Evolutionary conservation across 495 filamentous ascomycete species (phyloP), one percentile per base, ranked within the genome.

Genomic region (Talaromyces wortmannii): DNA sequence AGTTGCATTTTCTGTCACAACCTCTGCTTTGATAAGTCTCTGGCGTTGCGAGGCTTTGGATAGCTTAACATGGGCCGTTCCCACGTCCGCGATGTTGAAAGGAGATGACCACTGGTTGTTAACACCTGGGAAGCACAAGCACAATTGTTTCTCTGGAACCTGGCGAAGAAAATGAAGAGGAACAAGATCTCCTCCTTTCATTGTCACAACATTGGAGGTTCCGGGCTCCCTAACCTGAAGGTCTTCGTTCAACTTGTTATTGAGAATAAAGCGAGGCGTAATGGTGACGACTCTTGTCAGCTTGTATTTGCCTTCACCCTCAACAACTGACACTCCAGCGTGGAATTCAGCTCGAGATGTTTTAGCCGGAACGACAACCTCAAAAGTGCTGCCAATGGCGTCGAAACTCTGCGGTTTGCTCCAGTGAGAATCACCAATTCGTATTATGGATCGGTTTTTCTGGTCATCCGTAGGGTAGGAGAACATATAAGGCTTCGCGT

Each of bases 101-200:
- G 94, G 91, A 6, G 95, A 92, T 23, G 95, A 96, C 95, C 95
- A 98, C 67, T 92, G 88, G 68, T 97, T 95, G 76, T 95, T 96
- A 42, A 95, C 82, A 0, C 94, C 95, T 0, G 94, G 89, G 71
- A 92, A 97, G 71, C 92, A 95, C 8, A 98, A 72, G 50, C 88
- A 92, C 15, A 98, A 77, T 68, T 97, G 94, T 67, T 97, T 96
- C 50, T 86, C 82, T 5, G 81, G 77, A 10, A 80, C 79, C 61
- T 86, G 84, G 48, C 91, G 87, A 50, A 97, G 75, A 75, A 90
- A 97, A 57, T 95, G 85, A 36, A 98, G 74, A 42, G 95, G 91
- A 42, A 90, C 77, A 29, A 96, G 76, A 16, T 89, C 82, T 8
- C 88, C 86, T 16, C 80, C 78, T 63, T 88, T 89, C 29, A 97